phyloP scores from a whole-genome alignment of 2,329 filamentous ascomycete genomes.

The Alternaria sp. region DNA sequence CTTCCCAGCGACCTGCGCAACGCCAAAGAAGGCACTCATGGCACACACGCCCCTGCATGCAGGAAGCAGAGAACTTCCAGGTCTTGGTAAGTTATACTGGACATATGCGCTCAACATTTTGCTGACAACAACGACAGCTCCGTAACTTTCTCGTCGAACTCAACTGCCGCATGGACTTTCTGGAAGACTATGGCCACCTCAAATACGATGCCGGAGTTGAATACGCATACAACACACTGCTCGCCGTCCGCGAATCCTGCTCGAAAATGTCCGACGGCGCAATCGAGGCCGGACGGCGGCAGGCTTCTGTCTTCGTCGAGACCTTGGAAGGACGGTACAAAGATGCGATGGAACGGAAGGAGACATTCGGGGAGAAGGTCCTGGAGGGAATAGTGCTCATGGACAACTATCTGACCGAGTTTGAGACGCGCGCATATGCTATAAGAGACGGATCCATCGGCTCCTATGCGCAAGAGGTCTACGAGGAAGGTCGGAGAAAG shows the following conservation, averaged over 20 bases:
- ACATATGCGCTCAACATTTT: neutral
- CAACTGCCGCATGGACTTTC: slow-evolving; percentile 82
- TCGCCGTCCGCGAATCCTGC: slow-evolving; percentile 86
- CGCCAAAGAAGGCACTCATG: slow-evolving; percentile 56
- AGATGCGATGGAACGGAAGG: slow-evolving; percentile 81
- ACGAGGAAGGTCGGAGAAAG: slow-evolving; percentile 79
- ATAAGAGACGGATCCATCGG: slow-evolving; percentile 78
- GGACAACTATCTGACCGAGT: slow-evolving; percentile 82
- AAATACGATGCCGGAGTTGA: slow-evolving; percentile 84
- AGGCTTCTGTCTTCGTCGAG: slow-evolving; percentile 88
- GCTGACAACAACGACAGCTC: slow-evolving; percentile 57
- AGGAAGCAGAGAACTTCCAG: slow-evolving; percentile 57
- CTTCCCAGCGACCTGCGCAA: slow-evolving; percentile 21
- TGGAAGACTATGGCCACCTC: slow-evolving; percentile 86
- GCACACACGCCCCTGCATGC: slow-evolving; percentile 52
- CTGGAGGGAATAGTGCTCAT: slow-evolving; percentile 85
- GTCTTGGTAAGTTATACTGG: slow-evolving; percentile 40
- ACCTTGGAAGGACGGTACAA: slow-evolving; percentile 88
- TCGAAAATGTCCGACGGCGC: slow-evolving; percentile 89
- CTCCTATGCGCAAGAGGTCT: slow-evolving; percentile 72
- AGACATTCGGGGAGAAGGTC: slow-evolving; percentile 90
- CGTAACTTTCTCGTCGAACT: slow-evolving; percentile 85
- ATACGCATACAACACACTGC: slow-evolving; percentile 82
- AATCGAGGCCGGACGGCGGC: slow-evolving; percentile 81
- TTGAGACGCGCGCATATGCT: slow-evolving; percentile 82